Evolutionary conservation across 495 filamentous ascomycete genomes (phyloP).

Genomic region (Penicillium robsamsonii): DNA sequence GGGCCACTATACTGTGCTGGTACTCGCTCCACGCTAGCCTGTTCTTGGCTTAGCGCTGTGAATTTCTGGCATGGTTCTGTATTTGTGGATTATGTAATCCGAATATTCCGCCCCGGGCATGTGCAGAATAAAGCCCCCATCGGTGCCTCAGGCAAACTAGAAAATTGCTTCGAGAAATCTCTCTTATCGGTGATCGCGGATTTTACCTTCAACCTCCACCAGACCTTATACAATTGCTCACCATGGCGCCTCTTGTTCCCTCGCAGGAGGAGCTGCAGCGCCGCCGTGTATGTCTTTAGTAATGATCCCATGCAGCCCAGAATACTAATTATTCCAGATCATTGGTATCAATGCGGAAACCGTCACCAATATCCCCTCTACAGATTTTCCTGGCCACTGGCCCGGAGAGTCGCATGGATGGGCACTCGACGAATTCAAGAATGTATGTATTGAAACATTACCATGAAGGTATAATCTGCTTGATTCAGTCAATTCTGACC

Average conservation of each 20-base stretch:
- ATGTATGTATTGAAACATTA: constrained; percentile 35
- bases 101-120: too few species aligned
- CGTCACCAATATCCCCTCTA: constrained; percentile 81
- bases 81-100: neutral
- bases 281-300: constrained; percentile 43
- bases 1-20: constrained; percentile 22
- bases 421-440: constrained; percentile 71
- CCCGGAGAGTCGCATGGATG: constrained; percentile 88
- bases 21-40: neutral
- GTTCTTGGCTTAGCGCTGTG: constrained; percentile 1
- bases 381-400: constrained; percentile 86
- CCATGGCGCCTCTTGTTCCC: constrained; percentile 49
- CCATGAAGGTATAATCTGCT: neutral
- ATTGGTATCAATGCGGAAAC: constrained; percentile 85
- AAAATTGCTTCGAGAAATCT: constrained; percentile 41
- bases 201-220: constrained; percentile 25
- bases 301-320: neutral
- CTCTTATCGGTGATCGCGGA: constrained; percentile 39
- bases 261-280: constrained; percentile 51
- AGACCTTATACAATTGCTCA: constrained; percentile 18
- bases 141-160: constrained; percentile 32
- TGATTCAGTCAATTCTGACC: constrained; percentile 12
- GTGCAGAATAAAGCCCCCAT: constrained; percentile 16
- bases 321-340: constrained; percentile 53
- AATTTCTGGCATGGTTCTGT: neutral